Percentiles rank a stretch among this genome's conserved stretches.
Conservation (phyloP, 305 asterid genomes). For the Rubia peregrina region DNA sequence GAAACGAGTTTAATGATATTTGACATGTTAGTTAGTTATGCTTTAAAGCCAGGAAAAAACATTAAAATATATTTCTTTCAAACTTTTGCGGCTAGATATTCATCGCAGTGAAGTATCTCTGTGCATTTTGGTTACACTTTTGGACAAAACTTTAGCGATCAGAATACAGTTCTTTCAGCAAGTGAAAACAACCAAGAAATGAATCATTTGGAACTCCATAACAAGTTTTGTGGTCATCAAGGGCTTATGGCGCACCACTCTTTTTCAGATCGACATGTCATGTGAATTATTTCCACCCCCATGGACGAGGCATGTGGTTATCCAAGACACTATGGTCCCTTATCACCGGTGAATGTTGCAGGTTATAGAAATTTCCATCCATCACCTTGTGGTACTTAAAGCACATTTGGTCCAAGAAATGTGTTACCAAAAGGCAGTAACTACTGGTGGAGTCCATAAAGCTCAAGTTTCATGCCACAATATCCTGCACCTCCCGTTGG, state of each 20-base stretch:
- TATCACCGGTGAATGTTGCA: slow-evolving; percentile 35
- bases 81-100: slow-evolving; percentile 17
- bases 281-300: slow-evolving; percentile 61
- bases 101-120: slow-evolving; percentile 44
- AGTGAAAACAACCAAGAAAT: slow-evolving; percentile 40
- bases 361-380: slow-evolving; percentile 24
- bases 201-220: slow-evolving; percentile 38
- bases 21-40: too few relatives aligned
- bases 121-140: slow-evolving; percentile 42
- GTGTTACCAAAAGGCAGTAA: slow-evolving; percentile 35
- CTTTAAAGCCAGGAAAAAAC: too few relatives aligned
- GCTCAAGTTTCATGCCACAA: slow-evolving; percentile 47
- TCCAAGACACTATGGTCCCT: slow-evolving; percentile 41
- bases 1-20: too few relatives aligned
- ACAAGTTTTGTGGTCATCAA: slow-evolving; percentile 57
- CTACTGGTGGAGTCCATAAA: slow-evolving; percentile 44
- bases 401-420: slow-evolving; percentile 44
- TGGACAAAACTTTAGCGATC: slow-evolving; percentile 55
- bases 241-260: slow-evolving; percentile 54
- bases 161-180: slow-evolving; percentile 35
- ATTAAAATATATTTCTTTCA: too few relatives aligned
- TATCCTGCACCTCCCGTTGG: slow-evolving; percentile 60
- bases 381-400: slow-evolving; percentile 26
- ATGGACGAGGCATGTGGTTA: slow-evolving; percentile 46
- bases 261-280: slow-evolving; percentile 54